Evolutionary conservation across 1,284 basidiomycete species (phyloP).

Genomic region (Xerocomus amazonicus): DNA sequence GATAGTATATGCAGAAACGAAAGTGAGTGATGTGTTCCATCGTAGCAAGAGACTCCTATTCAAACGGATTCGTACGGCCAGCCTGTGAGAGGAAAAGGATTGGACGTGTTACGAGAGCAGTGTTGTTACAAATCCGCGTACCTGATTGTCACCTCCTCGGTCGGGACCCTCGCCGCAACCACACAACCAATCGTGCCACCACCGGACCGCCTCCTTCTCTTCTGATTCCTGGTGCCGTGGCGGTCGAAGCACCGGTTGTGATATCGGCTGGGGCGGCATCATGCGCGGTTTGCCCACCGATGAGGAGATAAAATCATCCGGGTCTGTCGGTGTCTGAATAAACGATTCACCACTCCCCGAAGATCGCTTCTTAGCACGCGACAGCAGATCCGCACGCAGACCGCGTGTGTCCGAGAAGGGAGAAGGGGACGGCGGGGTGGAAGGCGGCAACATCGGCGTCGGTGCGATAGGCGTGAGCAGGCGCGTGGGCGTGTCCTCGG

Average conservation of each 20-base stretch:
- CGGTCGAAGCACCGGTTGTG: constrained; percentile 35
- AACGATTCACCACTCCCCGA: constrained; percentile 22
- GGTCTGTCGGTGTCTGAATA: constrained; percentile 49
- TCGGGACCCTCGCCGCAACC: constrained; percentile 69
- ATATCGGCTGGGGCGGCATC: constrained; percentile 40
- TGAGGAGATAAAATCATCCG: constrained; percentile 51
- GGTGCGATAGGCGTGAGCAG: constrained; percentile 4
- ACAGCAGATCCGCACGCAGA: constrained; percentile 24
- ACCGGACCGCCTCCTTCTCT: constrained; percentile 40
- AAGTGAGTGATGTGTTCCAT: neutral
- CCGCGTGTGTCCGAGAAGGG: constrained; percentile 46
- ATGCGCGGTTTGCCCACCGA: constrained; percentile 28
- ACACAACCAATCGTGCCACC: constrained; percentile 84
- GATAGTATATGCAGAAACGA: constrained; percentile 10
- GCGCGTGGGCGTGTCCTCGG: constrained; percentile 23
- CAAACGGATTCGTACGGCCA: constrained; percentile 72
- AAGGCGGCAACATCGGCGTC: constrained; percentile 12
- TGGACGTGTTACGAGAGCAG: too few relatives aligned
- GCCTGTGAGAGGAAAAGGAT: constrained; percentile 42
- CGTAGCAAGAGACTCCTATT: constrained; percentile 36
- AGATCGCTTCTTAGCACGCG: constrained; percentile 22
- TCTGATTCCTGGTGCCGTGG: constrained; percentile 16
- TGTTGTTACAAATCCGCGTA: constrained; percentile 28
- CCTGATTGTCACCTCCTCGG: constrained; percentile 68
- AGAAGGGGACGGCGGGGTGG: constrained; percentile 29